phyloP scores from a whole-genome alignment of 768 basidiomycete species.

The Melanogaster broomeanus region DNA sequence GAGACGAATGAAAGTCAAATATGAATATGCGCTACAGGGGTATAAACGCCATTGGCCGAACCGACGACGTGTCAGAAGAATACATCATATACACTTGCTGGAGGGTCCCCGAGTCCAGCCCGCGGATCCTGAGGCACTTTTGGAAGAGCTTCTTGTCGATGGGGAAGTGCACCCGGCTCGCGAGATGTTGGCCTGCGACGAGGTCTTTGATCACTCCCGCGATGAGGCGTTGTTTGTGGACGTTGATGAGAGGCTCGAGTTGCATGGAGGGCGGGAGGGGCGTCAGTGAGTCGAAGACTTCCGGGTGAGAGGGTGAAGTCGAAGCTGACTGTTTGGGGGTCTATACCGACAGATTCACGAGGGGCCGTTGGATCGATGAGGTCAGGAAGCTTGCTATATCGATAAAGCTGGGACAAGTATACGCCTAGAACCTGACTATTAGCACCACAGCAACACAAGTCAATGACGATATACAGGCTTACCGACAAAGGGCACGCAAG shows the following conservation, averaged over 20 bases:
- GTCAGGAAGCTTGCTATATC: slow-evolving; percentile 69
- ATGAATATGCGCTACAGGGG: background rate
- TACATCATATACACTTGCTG: slow-evolving; percentile 47
- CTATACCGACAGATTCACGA: slow-evolving; percentile 63
- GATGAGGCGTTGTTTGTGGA: slow-evolving; percentile 84
- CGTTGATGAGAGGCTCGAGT: slow-evolving; percentile 84
- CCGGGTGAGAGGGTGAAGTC: slow-evolving; percentile 72
- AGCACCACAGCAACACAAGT: background rate
- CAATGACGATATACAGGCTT: slow-evolving; percentile 21
- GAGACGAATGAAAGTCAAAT: background rate
- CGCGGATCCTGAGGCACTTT: slow-evolving; percentile 69
- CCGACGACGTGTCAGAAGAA: slow-evolving; percentile 21
- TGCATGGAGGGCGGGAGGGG: slow-evolving; percentile 76
- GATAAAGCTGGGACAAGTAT: slow-evolving; percentile 72
- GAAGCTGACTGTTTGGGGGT: slow-evolving; percentile 61
- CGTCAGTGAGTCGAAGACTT: slow-evolving; percentile 74
- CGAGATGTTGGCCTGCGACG: slow-evolving; percentile 82
- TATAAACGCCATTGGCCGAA: slow-evolving; percentile 20
- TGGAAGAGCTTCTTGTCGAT: slow-evolving; percentile 79
- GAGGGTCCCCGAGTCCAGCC: slow-evolving; percentile 57
- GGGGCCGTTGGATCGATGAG: slow-evolving; percentile 84
- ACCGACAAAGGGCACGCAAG: slow-evolving; percentile 87
- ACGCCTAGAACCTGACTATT: slow-evolving; percentile 49
- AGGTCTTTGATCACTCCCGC: slow-evolving; percentile 79
- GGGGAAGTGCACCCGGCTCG: slow-evolving; percentile 67